A percentile compares a stretch with the other conserved stretches of the same genome.
Conservation (phyloP, 495 filamentous ascomycete genomes). For the Aspergillus olivimuriae region DNA sequence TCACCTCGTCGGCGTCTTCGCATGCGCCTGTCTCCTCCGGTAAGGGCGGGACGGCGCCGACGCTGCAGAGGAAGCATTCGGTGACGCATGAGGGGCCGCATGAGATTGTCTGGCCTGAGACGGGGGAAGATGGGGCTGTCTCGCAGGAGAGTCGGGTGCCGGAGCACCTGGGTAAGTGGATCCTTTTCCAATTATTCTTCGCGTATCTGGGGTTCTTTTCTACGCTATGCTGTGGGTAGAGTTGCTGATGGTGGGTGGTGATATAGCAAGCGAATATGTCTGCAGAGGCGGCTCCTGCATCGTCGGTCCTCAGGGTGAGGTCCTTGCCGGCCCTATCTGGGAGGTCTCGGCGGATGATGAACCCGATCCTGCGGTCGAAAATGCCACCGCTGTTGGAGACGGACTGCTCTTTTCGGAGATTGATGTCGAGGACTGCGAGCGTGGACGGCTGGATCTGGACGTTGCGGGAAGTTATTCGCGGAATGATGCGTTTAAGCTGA, state of each 20-base stretch:
- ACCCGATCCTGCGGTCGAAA: constrained; percentile 8
- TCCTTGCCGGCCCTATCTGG: constrained; percentile 77
- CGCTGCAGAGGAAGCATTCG: constrained; percentile 16
- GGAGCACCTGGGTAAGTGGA: neutral
- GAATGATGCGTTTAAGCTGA: constrained; percentile 74
- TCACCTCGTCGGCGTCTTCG: constrained; percentile 22
- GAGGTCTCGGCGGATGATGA: constrained; percentile 56
- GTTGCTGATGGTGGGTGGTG: neutral
- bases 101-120: constrained; percentile 46
- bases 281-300: constrained; percentile 79
- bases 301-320: constrained; percentile 68
- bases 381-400: constrained; percentile 5
- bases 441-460: constrained; percentile 60
- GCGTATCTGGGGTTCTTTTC: neutral
- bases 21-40: neutral
- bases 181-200: neutral
- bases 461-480: constrained; percentile 75
- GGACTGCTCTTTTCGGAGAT: constrained; percentile 44
- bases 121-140: constrained; percentile 1
- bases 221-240: neutral
- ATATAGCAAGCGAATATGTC: constrained; percentile 27
- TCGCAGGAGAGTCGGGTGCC: neutral
- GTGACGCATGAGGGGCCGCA: constrained; percentile 45
- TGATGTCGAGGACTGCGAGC: constrained; percentile 58
- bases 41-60: neutral